Evolutionary conservation across 345 rosid genomes (phyloP), one percentile per base, ranked within the genome.

Genomic region (Eucalyptus cloeziana): DNA sequence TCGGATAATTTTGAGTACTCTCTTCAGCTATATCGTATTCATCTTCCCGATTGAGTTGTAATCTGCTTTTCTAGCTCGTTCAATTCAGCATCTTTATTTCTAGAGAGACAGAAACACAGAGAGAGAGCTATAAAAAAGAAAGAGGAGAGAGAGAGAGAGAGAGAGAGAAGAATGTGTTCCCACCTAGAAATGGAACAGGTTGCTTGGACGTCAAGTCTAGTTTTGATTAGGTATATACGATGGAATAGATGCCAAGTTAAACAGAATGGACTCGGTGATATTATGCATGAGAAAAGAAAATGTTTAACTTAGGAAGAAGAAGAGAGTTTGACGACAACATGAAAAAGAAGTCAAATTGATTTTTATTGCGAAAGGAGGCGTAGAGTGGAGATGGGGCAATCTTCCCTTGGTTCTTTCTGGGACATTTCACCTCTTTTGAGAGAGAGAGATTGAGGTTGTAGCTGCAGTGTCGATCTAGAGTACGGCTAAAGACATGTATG

Each of bases 151-250:
- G 87, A 86, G 51, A 31, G 81, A 88, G 89, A 49, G 81, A 85
- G 27, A 49, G 40, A 47, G 27, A 62, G 49, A 69, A 21, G 33
- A 40, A 43, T 43, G 10, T 49, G 50, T 71, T 49, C 0, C 6
- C 52, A 83, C 25, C 62, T 58, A 56, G 40, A 80, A 43, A 45
- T 83, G 86, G 54, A 16, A n/a, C 37, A 37, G 95, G 90, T 96
- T 95, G 88, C 99, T 95, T 97, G 98, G 93, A 96, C 94, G 94
- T 91, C 95, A 96, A 95, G 99, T 93, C 89, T 90, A 91, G 93
- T 56, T 93, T 87, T 91, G 89, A 85, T 95, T 89, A 86, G 88
- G 93, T 94, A 88, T 90, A 92, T 89, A 91, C 93, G 93, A 27
- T 91, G 91, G 88, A 88, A 91, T 88, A 49, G 54, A 43, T 43